Conservation (phyloP, 31 red algal genomes). For the Endocladia muricata region DNA sequence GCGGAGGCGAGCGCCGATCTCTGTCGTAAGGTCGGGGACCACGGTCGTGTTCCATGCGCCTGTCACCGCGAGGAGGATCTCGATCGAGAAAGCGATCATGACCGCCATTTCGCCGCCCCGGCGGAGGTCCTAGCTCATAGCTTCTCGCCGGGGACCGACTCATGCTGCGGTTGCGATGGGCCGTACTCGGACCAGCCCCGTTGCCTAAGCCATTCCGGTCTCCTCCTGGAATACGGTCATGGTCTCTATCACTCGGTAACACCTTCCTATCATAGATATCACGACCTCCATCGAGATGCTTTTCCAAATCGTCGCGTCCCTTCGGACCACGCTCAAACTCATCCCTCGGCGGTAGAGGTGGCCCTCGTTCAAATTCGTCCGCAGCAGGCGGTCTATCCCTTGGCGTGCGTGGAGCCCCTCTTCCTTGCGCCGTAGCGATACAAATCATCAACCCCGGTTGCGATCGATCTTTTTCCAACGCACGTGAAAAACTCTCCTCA, state of each 20-base stretch:
- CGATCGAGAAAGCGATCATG: no score
- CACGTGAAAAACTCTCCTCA: constrained; percentile 47
- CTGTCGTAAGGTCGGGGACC: neutral
- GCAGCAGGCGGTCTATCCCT: neutral
- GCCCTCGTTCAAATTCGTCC: constrained; percentile 14
- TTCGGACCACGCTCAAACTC: neutral
- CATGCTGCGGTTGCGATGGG: neutral
- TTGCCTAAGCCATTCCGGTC: constrained; percentile 3
- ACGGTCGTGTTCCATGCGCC: neutral
- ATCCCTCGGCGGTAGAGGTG: neutral
- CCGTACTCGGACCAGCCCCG: neutral
- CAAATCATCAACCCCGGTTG: constrained; percentile 58
- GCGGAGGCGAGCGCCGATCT: neutral
- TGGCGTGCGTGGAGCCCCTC: neutral
- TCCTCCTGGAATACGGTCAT: neutral
- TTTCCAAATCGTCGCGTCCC: neutral
- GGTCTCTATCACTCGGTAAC: neutral
- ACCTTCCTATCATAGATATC: no score
- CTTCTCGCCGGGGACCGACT: constrained; percentile 10
- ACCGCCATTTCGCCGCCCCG: neutral
- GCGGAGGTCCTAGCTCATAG: constrained; percentile 9
- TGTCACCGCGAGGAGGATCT: constrained; percentile 15
- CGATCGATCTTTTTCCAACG: constrained; percentile 52
- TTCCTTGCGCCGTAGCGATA: constrained; percentile 59
- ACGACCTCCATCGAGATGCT: neutral